phyloP scores from a whole-genome alignment of 768 basidiomycete genomes.

The Dentipellis fragilis region DNA sequence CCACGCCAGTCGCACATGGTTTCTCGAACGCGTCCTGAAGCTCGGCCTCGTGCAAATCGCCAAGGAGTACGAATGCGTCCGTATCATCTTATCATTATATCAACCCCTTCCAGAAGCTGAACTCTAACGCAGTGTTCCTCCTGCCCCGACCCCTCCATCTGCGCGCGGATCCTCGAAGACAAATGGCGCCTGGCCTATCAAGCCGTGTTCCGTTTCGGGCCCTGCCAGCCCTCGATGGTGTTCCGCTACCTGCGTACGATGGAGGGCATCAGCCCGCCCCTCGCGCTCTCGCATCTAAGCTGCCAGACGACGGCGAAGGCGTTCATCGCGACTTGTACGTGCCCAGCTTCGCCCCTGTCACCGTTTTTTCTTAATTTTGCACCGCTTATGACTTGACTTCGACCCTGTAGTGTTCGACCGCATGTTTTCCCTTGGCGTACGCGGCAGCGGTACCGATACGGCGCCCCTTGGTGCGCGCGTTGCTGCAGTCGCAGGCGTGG shows the following conservation, averaged over 20 bases:
- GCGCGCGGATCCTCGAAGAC: constrained; percentile 81
- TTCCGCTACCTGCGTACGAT: constrained; percentile 85
- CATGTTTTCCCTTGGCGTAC: constrained; percentile 81
- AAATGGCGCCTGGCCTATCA: constrained; percentile 89
- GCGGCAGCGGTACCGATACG: constrained; percentile 62
- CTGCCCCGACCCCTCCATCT: constrained; percentile 71
- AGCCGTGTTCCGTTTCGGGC: constrained; percentile 80
- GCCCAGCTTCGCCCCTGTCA: neutral
- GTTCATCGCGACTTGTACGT: constrained; percentile 76
- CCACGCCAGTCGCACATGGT: constrained; percentile 73
- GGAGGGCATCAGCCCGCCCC: constrained; percentile 83
- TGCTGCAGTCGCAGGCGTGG: constrained; percentile 51
- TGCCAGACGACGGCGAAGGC: constrained; percentile 88
- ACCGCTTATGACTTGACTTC: neutral
- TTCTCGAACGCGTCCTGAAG: constrained; percentile 88
- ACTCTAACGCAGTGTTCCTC: constrained; percentile 50
- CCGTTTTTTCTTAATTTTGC: neutral
- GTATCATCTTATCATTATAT: constrained; percentile 15
- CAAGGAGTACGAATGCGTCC: constrained; percentile 93
- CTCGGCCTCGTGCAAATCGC: constrained; percentile 76
- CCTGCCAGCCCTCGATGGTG: constrained; percentile 86
- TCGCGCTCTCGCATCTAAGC: constrained; percentile 74
- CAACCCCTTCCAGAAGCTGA: neutral
- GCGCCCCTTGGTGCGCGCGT: constrained; percentile 54
- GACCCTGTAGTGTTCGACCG: constrained; percentile 62